Conservation (phyloP, 345 rosid genomes). For the Eucalyptus tenuipes region DNA sequence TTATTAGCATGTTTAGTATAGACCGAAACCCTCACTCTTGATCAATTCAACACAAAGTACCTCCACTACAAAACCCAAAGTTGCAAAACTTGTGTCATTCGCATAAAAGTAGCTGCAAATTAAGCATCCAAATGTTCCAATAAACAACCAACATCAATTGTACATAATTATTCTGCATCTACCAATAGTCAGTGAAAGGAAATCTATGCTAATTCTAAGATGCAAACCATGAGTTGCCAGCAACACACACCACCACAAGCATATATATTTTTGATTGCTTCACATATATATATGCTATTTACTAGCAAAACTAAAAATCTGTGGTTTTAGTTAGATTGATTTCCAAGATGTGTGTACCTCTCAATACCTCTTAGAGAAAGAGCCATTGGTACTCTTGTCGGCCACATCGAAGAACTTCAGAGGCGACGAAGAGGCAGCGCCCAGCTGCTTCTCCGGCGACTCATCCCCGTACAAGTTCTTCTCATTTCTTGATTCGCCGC, state of each 20-base stretch:
- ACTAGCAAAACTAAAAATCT: neutral
- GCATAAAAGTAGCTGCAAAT: neutral
- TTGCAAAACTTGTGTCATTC: neutral
- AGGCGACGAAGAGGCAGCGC: neutral
- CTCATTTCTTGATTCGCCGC: neutral
- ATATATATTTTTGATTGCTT: neutral
- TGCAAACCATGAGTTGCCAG: neutral
- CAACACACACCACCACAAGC: neutral
- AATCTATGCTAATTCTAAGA: neutral
- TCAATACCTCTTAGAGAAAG: neutral
- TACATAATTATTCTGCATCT: neutral
- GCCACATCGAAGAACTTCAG: neutral
- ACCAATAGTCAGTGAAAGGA: neutral
- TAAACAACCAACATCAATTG: neutral
- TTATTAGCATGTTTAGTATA: neutral
- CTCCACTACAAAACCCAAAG: neutral
- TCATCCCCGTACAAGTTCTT: neutral
- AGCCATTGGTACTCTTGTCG: neutral
- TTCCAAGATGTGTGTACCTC: neutral
- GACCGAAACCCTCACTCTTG: neutral
- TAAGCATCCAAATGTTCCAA: neutral
- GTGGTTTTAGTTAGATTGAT: neutral
- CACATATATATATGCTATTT: neutral
- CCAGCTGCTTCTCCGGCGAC: neutral
- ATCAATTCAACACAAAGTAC: neutral